These are phyloP conservation scores for Coemansia aciculifera DNA, from an alignment of 192 early-diverging fungal species.

Conservation along the genomic window DNA sequence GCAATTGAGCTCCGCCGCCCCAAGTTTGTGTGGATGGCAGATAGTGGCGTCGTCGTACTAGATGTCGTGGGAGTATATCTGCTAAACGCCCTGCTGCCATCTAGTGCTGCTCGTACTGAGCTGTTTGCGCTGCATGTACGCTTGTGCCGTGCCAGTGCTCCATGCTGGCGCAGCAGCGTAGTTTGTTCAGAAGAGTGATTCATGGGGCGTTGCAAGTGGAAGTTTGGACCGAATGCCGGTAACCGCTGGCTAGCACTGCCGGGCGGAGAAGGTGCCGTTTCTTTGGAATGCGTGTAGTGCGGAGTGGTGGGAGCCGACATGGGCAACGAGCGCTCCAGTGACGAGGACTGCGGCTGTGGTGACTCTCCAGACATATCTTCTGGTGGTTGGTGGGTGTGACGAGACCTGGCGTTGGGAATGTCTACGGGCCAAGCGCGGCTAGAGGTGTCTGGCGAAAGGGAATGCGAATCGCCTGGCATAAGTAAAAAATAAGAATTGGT, in stretches of 20 bases:
- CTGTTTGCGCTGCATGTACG: conserved; percentile 4
- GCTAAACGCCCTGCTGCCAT: not conserved
- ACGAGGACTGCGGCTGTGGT: not conserved
- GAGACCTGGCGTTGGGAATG: not conserved
- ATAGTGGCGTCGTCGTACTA: not conserved
- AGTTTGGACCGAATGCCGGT: not conserved
- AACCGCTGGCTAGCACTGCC: not conserved
- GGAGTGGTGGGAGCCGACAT: not conserved
- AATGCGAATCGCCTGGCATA: not conserved
- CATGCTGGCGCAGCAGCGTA: not conserved
- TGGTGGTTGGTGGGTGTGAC: not conserved
- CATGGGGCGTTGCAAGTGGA: not conserved
- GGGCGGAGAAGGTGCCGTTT: not conserved
- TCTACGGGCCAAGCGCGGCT: conserved; percentile 2
- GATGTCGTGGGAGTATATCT: not conserved
- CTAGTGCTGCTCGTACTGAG: not conserved
- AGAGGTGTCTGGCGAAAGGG: not conserved
- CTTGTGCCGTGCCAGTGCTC: not conserved
- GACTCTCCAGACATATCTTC: not conserved
- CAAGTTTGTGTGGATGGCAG: conserved; percentile 5
- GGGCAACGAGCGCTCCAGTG: conserved; percentile 5
- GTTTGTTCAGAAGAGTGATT: not conserved
- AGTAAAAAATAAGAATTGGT: not conserved
- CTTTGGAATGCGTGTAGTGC: not conserved
- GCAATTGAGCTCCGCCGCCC: conserved; percentile 38